These are phyloP conservation scores for Allomyces arbusculus DNA, from an alignment of 192 early-diverging fungal genomes.

Conservation along the genomic window DNA sequence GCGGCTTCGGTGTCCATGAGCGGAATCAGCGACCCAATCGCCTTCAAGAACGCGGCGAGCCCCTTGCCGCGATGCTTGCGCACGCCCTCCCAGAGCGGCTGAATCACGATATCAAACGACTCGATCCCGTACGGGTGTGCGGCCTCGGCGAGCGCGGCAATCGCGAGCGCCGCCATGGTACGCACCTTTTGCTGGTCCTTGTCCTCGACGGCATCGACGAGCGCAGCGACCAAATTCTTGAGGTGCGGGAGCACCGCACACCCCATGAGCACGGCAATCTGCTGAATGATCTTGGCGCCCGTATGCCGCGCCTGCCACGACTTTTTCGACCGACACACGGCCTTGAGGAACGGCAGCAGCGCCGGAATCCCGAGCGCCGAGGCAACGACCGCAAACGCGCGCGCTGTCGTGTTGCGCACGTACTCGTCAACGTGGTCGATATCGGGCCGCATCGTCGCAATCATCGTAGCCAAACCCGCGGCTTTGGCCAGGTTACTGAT, in stretches of 20 bases:
- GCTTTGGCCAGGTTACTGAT: conserved; percentile 95
- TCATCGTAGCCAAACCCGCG: conserved; percentile 92
- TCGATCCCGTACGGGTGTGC: conserved; percentile 98
- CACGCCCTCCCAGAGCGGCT: conserved; percentile 81
- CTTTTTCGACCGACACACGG: conserved; percentile 83
- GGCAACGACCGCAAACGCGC: conserved; percentile 92
- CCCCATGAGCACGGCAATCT: conserved; percentile 85
- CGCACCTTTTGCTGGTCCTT: conserved; percentile 84
- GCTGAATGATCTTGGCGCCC: conserved; percentile 91
- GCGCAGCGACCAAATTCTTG: conserved; percentile 72
- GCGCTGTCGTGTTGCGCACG: conserved; percentile 91
- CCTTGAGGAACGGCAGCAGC: conserved; percentile 82
- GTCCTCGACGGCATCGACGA: conserved; percentile 79
- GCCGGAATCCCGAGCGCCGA: conserved; percentile 89
- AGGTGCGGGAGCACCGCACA: conserved; percentile 90
- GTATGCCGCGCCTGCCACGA: conserved; percentile 98
- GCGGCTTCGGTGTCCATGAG: conserved; percentile 92
- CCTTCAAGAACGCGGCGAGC: conserved; percentile 91
- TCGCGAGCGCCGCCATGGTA: conserved; percentile 81
- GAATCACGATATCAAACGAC: conserved; percentile 75
- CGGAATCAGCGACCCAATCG: conserved; percentile 95
- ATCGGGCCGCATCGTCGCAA: conserved; percentile 96
- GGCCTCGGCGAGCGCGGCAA: conserved; percentile 88
- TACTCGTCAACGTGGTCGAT: conserved; percentile 97
- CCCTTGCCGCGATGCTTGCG: conserved; percentile 88